phyloP scores from a whole-genome alignment of 2,329 filamentous ascomycete genomes.

The Penicillium sp. region DNA sequence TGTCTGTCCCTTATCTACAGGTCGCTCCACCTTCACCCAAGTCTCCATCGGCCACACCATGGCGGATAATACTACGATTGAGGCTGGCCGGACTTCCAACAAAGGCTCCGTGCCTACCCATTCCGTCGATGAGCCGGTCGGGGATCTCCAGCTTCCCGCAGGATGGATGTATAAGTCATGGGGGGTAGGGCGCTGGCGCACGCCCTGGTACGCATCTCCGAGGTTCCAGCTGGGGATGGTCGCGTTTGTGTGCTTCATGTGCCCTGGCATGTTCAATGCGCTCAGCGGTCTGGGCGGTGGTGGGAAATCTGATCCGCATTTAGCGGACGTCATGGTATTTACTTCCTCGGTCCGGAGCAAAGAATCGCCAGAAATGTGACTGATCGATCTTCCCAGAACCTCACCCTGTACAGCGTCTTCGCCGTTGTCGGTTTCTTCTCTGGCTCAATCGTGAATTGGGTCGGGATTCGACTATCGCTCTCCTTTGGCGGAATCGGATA shows the following conservation, averaged over 20 bases:
- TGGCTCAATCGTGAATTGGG: background rate
- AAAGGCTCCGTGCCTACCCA: background rate
- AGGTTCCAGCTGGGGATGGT: constrained; percentile 68
- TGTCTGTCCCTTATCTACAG: background rate
- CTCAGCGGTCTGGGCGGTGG: constrained; percentile 62
- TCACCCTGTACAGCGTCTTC: background rate
- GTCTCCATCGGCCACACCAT: background rate
- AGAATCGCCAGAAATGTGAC: background rate
- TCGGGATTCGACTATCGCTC: constrained; percentile 37
- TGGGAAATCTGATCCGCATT: constrained; percentile 44
- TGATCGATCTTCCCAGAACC: background rate
- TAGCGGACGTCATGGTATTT: background rate
- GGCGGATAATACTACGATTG: background rate
- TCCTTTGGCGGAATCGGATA: constrained; percentile 46
- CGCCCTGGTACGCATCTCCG: constrained; percentile 68
- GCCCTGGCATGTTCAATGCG: constrained; percentile 69
- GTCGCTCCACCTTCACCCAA: background rate
- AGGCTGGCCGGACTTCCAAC: background rate
- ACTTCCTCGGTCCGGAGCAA: background rate
- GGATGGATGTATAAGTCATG: background rate
- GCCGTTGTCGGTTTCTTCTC: background rate
- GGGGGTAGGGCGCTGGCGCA: background rate
- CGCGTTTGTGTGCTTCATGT: constrained; percentile 66
- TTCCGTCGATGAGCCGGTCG: background rate
- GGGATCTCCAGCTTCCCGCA: background rate